phyloP scores from a whole-genome alignment of 352 stramenopile species.

The Globisporangium canariense region DNA sequence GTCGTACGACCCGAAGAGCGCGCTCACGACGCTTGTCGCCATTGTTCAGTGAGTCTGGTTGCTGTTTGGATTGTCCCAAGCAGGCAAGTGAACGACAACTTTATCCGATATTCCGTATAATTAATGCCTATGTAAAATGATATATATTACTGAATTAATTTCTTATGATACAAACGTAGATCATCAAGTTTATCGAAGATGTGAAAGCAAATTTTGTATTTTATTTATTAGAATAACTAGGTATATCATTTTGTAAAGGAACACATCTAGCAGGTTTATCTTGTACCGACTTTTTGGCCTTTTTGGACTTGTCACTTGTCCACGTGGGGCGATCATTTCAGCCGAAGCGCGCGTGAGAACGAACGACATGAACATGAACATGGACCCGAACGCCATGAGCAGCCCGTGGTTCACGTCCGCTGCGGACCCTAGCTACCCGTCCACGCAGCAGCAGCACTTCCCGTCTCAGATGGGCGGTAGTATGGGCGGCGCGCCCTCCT shows the following conservation, averaged over 20 bases:
- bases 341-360: not conserved
- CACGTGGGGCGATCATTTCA: not conserved
- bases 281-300: too few relatives aligned
- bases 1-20: conserved; percentile 79
- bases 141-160: too few relatives aligned
- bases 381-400: conserved; percentile 60
- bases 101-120: not conserved
- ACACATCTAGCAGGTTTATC: too few relatives aligned
- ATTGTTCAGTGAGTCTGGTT: conserved; percentile 16
- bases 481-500: not conserved
- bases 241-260: too few relatives aligned
- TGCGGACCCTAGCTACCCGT: conserved; percentile 39
- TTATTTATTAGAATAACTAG: too few relatives aligned
- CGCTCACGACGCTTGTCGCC: conserved; percentile 53
- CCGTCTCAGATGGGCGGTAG: not conserved
- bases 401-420: conserved; percentile 65
- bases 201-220: too few relatives aligned
- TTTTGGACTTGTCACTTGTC: too few relatives aligned
- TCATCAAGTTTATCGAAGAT: too few relatives aligned
- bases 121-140: too few relatives aligned
- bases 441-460: conserved; percentile 20
- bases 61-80: not conserved
- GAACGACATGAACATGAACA: conserved; percentile 68
- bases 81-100: not conserved
- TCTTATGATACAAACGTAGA: too few relatives aligned